A percentile compares a stretch with the other conserved stretches of the same genome.
Conservation (phyloP, 2,329 filamentous ascomycete species). For the Parastagonospora avenae region DNA sequence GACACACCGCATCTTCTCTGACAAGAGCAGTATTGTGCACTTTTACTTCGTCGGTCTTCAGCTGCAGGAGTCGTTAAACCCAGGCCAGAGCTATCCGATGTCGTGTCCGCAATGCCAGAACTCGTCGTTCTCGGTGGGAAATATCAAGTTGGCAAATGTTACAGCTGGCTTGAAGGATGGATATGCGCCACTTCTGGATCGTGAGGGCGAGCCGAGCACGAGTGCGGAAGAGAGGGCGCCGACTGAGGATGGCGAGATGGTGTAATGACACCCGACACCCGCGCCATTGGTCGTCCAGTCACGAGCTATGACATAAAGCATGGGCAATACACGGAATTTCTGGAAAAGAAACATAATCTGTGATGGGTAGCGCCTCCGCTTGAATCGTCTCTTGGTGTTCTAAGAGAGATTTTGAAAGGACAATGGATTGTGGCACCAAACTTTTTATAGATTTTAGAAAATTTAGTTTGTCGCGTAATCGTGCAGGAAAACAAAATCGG, state of each 20-base stretch:
- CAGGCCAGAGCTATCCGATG: constrained; percentile 16
- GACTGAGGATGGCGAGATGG: constrained; percentile 10
- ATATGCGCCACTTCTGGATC: constrained; percentile 29
- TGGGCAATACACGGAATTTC: no score
- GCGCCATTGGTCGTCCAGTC: no score
- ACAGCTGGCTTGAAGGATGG: constrained; percentile 9
- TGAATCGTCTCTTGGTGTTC: no score
- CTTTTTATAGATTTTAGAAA: no score
- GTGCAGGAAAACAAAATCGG: no score
- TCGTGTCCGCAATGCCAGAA: constrained; percentile 36
- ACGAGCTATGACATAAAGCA: no score
- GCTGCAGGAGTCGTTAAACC: constrained; percentile 18
- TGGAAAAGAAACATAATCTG: no score
- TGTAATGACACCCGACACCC: no score
- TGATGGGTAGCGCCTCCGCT: no score
- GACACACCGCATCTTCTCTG: not conserved
- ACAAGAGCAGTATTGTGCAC: constrained; percentile 24
- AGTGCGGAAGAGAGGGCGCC: constrained; percentile 11
- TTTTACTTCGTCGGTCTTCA: constrained; percentile 26
- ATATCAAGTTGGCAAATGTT: constrained; percentile 8
- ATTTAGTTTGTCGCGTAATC: no score
- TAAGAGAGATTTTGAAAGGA: no score
- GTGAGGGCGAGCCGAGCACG: constrained; percentile 17
- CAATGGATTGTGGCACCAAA: no score
- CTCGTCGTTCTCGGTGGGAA: constrained; percentile 16